Conservation (phyloP, 2,329 filamentous ascomycete genomes). For the Hirsutella rhossiliensis region DNA sequence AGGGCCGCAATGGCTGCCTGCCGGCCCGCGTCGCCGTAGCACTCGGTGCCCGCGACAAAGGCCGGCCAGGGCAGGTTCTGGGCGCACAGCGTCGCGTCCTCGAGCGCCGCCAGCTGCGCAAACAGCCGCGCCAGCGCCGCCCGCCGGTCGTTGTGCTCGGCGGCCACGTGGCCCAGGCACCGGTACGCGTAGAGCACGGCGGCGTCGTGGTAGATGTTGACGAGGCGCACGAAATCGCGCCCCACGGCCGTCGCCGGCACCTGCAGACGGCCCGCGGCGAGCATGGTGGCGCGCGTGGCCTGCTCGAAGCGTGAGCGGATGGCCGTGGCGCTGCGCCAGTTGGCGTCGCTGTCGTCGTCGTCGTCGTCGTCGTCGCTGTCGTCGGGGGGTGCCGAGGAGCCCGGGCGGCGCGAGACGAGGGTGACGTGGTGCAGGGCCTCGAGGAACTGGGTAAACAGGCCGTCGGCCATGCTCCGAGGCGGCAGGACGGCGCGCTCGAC, state of each 20-base stretch:
- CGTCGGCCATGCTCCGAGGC: constrained; percentile 7
- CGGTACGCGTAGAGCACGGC: constrained; percentile 15
- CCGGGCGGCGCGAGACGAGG: constrained; percentile 7
- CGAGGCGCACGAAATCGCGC: constrained; percentile 14
- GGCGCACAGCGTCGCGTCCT: constrained; percentile 10
- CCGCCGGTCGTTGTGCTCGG: constrained; percentile 6
- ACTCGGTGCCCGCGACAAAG: constrained; percentile 16
- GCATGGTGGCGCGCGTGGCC: constrained; percentile 13
- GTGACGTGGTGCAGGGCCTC: constrained; percentile 9
- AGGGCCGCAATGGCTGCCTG: constrained; percentile 8
- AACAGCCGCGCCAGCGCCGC: constrained; percentile 9
- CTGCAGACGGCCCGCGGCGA: constrained; percentile 12
- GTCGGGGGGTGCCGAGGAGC: background rate
- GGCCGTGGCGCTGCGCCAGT: background rate
- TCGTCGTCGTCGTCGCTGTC: background rate
- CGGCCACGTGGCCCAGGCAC: constrained; percentile 10
- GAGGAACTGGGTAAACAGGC: constrained; percentile 15
- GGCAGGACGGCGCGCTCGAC: constrained; percentile 11
- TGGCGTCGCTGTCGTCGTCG: background rate
- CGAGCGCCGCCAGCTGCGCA: constrained; percentile 10
- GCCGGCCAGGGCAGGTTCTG: constrained; percentile 18
- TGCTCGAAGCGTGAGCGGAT: constrained; percentile 12
- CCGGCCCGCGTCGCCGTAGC: constrained; percentile 9
- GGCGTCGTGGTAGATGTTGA: constrained; percentile 16
- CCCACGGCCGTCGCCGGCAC: constrained; percentile 8